Evolutionary conservation across 768 basidiomycete genomes (phyloP), one percentile per base, ranked within the genome.

Genomic region (Naematelia encephala): DNA sequence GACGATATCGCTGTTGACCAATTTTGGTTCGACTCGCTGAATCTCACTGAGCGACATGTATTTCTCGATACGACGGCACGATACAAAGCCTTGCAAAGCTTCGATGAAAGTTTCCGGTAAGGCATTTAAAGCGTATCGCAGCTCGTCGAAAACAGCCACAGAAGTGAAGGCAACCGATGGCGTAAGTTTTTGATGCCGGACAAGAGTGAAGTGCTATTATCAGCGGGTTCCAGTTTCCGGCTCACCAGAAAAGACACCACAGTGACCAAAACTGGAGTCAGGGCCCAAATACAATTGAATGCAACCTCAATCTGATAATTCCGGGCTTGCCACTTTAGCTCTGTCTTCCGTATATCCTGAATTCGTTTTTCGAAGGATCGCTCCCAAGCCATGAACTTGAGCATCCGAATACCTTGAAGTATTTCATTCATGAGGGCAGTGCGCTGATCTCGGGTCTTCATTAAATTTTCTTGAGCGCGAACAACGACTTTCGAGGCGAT

Each of bases 301-400:
- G 72, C 42, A 48, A 86, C 85, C 79, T 94, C 92, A 53, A 94
- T 88, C 44, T 82, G 84, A 76, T 92, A 97, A 77, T 90, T 96
- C 49, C 90, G 76, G 66, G 84, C 86, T 70, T 92, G 91, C 75
- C 85, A 91, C 67, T 85, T 85, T 22, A 96, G 80, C 75, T 96
- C 91, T 64, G 85, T 86, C 44, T 85, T 85, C 23, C 91, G 84
- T 59, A 94, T 80, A 52, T 82, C 84, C 54, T 87, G 74, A 0
- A 92, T 85, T 10, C 82, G 82, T 22, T 81, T 80, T 77, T 94
- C 91, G 66, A 93, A 93, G 71, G 85, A 90, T 23, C 91, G 85
- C 75, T 96, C 91, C 91, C 86, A 87, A 14, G 90, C 91, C 90
- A 94, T 93, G 77, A 93, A 96, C 73, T 94, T 93, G 66, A 93